These are phyloP conservation scores for Vigna reflexopilosa DNA, from an alignment of 306 rosid genomes.

Conservation along the genomic window DNA sequence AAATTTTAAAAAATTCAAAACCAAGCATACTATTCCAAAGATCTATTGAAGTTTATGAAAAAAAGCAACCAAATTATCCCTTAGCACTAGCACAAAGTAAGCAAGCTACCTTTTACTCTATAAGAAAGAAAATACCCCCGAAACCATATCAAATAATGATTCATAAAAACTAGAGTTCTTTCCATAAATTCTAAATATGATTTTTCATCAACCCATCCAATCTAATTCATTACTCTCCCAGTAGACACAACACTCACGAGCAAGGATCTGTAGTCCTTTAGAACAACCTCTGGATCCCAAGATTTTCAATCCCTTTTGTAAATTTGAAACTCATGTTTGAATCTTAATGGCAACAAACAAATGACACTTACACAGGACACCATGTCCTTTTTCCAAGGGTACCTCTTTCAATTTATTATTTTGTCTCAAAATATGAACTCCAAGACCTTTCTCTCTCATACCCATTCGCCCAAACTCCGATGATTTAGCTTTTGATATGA, in stretches of 20 bases:
- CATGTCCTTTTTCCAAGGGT: neutral
- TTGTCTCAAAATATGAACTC: neutral
- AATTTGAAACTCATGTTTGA: neutral
- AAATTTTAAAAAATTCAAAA: too few species aligned
- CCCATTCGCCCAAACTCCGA: neutral
- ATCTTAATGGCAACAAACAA: neutral
- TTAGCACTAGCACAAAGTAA: neutral
- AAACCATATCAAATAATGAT: too few species aligned
- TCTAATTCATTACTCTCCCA: neutral
- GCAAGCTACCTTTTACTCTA: neutral
- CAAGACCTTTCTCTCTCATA: neutral
- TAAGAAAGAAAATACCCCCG: too few species aligned
- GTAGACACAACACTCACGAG: neutral
- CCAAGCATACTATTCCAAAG: too few species aligned
- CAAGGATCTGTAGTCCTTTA: neutral
- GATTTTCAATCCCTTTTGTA: neutral
- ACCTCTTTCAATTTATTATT: neutral
- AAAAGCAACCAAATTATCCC: neutral
- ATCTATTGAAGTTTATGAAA: too few species aligned
- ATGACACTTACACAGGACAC: neutral
- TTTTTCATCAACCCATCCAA: neutral
- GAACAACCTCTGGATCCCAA: neutral
- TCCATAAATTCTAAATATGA: neutral
- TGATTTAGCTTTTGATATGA: neutral
- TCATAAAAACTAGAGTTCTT: neutral